Conservation (phyloP, 768 basidiomycete genomes). For the Naganishia friedmannii region DNA sequence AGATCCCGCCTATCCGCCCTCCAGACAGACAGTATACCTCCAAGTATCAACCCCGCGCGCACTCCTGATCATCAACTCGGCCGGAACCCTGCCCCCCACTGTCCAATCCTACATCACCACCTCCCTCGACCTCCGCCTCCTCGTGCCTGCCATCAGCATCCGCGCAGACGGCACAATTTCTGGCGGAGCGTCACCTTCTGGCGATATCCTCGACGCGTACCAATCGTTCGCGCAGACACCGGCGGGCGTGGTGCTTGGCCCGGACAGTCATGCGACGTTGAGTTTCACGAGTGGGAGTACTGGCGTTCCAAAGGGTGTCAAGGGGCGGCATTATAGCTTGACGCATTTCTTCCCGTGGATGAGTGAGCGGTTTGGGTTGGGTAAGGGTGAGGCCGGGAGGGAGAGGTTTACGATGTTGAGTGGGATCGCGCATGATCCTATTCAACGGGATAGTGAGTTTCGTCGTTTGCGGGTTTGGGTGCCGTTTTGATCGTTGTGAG, state of each 20-base stretch:
- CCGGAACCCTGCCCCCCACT: constrained; percentile 71
- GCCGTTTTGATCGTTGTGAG: neutral
- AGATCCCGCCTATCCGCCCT: constrained; percentile 97
- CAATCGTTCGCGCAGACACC: constrained; percentile 64
- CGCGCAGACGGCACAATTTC: constrained; percentile 63
- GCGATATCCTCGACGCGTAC: constrained; percentile 65
- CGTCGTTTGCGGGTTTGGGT: neutral
- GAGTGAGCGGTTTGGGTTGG: constrained; percentile 77
- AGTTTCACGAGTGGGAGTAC: constrained; percentile 97
- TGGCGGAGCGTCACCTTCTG: constrained; percentile 55
- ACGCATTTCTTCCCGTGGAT: constrained; percentile 99
- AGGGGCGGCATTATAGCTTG: constrained; percentile 87
- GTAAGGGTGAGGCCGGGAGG: no score
- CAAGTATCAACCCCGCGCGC: constrained; percentile 88
- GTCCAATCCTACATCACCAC: constrained; percentile 78
- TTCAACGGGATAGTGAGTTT: constrained; percentile 91
- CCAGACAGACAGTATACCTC: constrained; percentile 87
- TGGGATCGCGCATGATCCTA: constrained; percentile 98
- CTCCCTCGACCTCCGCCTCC: constrained; percentile 79
- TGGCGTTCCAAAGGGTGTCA: constrained; percentile 97
- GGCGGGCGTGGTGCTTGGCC: constrained; percentile 81
- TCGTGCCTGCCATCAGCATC: constrained; percentile 84
- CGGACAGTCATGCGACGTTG: constrained; percentile 88
- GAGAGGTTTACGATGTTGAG: constrained; percentile 97
- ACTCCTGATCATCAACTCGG: constrained; percentile 83